phyloP scores from a whole-genome alignment of 2,329 filamentous ascomycete genomes.

The Aspergillus thermomutatus region DNA sequence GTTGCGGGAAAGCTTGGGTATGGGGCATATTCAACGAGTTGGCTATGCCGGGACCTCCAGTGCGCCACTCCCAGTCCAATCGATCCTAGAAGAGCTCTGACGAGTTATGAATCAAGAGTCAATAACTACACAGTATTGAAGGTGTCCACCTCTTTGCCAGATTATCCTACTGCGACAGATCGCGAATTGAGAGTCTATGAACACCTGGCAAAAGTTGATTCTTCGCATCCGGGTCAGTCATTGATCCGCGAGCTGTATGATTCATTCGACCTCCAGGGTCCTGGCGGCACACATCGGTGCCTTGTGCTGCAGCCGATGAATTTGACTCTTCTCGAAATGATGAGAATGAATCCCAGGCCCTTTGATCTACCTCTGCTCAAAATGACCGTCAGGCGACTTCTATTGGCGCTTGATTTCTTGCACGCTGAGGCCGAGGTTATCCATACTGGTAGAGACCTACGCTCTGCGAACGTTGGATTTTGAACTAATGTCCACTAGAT shows the following conservation, averaged over 20 bases:
- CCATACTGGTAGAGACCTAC: conserved; percentile 29
- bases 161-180: conserved; percentile 16
- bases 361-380: conserved; percentile 28
- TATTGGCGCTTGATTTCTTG: conserved; percentile 36
- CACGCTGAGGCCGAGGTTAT: conserved; percentile 30
- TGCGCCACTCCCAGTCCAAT: conserved; percentile 5
- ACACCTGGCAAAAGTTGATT: conserved; percentile 22
- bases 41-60: conserved; percentile 39
- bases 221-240: conserved; percentile 21
- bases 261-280: conserved; percentile 26
- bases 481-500: conserved; percentile 20
- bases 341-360: conserved; percentile 19
- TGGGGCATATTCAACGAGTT: conserved; percentile 40
- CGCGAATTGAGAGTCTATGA: conserved; percentile 26
- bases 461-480: not conserved
- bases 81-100: not conserved
- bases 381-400: conserved; percentile 26
- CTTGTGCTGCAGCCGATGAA: conserved; percentile 30
- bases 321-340: conserved; percentile 32
- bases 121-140: conserved; percentile 26
- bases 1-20: conserved; percentile 37
- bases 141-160: conserved; percentile 21
- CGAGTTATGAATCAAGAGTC: no score
- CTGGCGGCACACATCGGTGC: conserved; percentile 23
- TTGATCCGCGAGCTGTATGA: conserved; percentile 29